Evolutionary conservation across 2,329 filamentous ascomycete genomes (phyloP).

Genomic region (Curvularia lunata): DNA sequence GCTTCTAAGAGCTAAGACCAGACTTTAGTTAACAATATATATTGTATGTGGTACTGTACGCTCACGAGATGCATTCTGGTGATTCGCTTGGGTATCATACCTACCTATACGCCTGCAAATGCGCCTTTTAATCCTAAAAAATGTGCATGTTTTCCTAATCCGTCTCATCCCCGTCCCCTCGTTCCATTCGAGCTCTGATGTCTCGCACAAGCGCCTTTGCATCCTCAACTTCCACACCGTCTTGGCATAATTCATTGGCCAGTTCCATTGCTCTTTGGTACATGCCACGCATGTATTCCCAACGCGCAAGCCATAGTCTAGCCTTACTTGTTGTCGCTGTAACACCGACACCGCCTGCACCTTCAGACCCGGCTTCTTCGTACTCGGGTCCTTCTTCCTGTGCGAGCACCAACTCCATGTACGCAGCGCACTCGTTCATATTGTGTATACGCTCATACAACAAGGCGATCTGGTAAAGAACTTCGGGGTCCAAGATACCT

Average conservation of each 20-base stretch:
- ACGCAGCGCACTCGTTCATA: constrained; percentile 80
- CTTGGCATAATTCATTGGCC: constrained; percentile 90
- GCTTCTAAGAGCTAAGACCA: not conserved
- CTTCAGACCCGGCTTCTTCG: constrained; percentile 47
- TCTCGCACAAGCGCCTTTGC: constrained; percentile 92
- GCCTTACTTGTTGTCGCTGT: constrained; percentile 92
- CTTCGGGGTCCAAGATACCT: constrained; percentile 81
- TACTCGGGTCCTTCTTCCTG: constrained; percentile 77
- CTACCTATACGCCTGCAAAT: constrained; percentile 20
- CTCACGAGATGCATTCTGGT: not conserved
- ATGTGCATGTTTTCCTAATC: constrained; percentile 2
- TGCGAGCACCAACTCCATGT: constrained; percentile 94
- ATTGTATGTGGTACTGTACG: not conserved
- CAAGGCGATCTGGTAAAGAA: constrained; percentile 84
- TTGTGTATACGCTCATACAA: constrained; percentile 85
- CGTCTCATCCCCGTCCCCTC: constrained; percentile 31
- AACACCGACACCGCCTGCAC: constrained; percentile 73
- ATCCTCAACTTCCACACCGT: constrained; percentile 95
- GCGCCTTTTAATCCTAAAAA: not conserved
- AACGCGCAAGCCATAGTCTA: constrained; percentile 88
- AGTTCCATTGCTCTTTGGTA: constrained; percentile 78
- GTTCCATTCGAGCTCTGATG: constrained; percentile 76
- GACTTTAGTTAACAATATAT: not conserved
- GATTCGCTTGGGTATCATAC: constrained; percentile 16
- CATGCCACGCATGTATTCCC: constrained; percentile 77